Evolutionary conservation across 441 rosid species (phyloP).

Genomic region (Adansonia madagascariensis): DNA sequence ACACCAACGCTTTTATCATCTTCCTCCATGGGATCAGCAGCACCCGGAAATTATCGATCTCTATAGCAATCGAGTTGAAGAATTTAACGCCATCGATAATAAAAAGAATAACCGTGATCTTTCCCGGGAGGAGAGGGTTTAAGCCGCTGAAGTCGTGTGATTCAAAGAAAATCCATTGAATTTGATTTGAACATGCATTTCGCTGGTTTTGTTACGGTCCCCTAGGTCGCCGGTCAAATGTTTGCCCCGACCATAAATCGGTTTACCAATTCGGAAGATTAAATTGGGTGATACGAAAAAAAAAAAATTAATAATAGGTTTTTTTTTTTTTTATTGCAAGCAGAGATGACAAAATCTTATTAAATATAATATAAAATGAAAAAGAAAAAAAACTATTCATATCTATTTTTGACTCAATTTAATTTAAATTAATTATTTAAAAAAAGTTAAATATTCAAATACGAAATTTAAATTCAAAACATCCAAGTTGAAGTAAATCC

Average conservation of each 20-base stretch:
- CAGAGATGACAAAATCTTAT: too few species aligned
- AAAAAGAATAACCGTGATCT: background rate
- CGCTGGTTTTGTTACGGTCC: background rate
- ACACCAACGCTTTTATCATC: conserved; percentile 25
- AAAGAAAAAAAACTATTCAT: too few species aligned
- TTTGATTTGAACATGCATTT: conserved; percentile 16
- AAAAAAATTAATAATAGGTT: too few species aligned
- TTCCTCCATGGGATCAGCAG: conserved; percentile 23
- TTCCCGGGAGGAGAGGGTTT: conserved; percentile 7
- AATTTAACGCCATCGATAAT: conserved; percentile 7
- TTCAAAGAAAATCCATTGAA: conserved; percentile 8
- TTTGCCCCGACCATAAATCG: background rate
- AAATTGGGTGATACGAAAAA: too few species aligned
- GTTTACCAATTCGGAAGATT: too few species aligned
- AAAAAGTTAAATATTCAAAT: too few species aligned
- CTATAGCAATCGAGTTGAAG: conserved; percentile 19
- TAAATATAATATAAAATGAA: too few species aligned
- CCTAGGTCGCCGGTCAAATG: background rate
- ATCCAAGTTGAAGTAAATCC: too few species aligned
- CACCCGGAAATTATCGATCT: background rate
- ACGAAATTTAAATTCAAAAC: too few species aligned
- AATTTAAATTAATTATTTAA: too few species aligned
- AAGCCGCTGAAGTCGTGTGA: background rate
- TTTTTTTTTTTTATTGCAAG: too few species aligned
- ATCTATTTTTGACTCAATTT: too few species aligned